Evolutionary conservation across 768 basidiomycete genomes (phyloP).

Genomic region (Pleurotus pulmonarius): DNA sequence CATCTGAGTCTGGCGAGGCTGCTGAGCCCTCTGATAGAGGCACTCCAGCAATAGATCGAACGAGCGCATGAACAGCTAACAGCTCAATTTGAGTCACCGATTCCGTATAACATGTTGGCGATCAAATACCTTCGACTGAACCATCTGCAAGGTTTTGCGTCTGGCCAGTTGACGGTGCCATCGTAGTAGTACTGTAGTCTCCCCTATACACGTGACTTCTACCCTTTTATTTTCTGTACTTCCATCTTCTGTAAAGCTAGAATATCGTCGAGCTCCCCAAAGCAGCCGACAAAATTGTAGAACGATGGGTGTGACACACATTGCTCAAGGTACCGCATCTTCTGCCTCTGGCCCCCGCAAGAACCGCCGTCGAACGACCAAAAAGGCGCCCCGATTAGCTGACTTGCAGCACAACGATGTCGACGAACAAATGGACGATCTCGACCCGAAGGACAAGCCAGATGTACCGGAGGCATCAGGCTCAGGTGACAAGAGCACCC

Average conservation of each 20-base stretch:
- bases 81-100: slow-evolving; percentile 12
- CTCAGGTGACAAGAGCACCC: slow-evolving; percentile 17
- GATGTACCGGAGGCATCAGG: slow-evolving; percentile 9
- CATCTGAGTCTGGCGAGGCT: slow-evolving; percentile 44
- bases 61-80: slow-evolving; percentile 37
- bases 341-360: slow-evolving; percentile 20
- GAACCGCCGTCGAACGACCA: slow-evolving; percentile 34
- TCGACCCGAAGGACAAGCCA: slow-evolving; percentile 12
- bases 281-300: background rate
- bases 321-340: slow-evolving; percentile 14
- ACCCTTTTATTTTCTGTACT: no score
- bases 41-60: slow-evolving; percentile 33
- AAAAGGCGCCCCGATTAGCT: slow-evolving; percentile 26
- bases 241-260: no score
- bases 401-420: slow-evolving; percentile 10
- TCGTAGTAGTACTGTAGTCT: no score
- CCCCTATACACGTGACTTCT: no score
- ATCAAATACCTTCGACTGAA: background rate
- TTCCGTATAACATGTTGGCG: slow-evolving; percentile 4
- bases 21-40: slow-evolving; percentile 21
- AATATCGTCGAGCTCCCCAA: no score
- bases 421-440: slow-evolving; percentile 21
- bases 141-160: background rate
- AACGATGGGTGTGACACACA: slow-evolving; percentile 40
- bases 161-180: background rate